Conservation (phyloP, 805 yeast species). For the Myxozyma mucilagina region DNA sequence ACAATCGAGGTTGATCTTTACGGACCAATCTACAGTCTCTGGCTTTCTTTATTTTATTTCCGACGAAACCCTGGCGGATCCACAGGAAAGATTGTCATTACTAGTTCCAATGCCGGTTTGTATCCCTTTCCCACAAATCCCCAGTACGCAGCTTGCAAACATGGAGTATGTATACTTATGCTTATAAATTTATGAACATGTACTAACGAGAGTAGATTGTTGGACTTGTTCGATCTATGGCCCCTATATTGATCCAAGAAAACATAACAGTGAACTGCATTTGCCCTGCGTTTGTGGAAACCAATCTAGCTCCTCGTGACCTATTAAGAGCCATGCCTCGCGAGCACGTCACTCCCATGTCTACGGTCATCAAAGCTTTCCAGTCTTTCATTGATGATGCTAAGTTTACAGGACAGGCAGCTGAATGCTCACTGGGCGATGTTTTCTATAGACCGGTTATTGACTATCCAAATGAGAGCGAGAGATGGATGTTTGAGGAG, state of each 20-base stretch:
- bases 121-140: conserved; percentile 14
- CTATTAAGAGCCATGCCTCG: conserved; percentile 1
- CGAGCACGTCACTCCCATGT: conserved; percentile 17
- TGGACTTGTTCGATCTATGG: conserved; percentile 12
- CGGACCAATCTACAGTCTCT: conserved; percentile 11
- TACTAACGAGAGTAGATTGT: background rate
- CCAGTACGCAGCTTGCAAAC: conserved; percentile 14
- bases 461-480: conserved; percentile 11
- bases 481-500: conserved; percentile 15
- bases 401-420: conserved; percentile 12
- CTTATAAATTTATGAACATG: background rate
- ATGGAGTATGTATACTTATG: background rate
- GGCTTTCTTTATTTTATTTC: conserved; percentile 11
- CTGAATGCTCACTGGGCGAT: conserved; percentile 15
- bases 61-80: conserved; percentile 12
- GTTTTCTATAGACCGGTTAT: conserved; percentile 9
- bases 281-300: conserved; percentile 17
- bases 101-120: conserved; percentile 10
- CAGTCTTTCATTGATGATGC: conserved; percentile 6
- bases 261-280: conserved; percentile 13
- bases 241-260: conserved; percentile 4
- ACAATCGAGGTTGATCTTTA: conserved; percentile 12
- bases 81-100: conserved; percentile 7
- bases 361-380: conserved; percentile 9
- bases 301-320: conserved; percentile 8